Base-by-base conservation (phyloP, 352 stramenopile genomes). In the Globisporangium sylvaticum region DNA sequence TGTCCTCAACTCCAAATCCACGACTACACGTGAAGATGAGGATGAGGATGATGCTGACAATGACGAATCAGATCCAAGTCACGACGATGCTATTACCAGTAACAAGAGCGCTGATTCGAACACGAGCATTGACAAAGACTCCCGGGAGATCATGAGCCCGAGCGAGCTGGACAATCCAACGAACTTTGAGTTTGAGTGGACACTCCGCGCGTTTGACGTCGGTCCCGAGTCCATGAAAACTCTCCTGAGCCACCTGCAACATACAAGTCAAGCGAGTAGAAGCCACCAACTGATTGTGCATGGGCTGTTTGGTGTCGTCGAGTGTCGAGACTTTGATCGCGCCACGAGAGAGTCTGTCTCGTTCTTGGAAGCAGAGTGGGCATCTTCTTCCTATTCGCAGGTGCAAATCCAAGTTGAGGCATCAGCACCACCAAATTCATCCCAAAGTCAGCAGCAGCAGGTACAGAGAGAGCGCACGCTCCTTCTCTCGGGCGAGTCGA, bases 181-280 rank as follows among this genome's bases (percentile, higher is more conserved):
- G 12, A 60, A 27, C 20, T 79, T 83, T 58, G 73, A 77, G 31
- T 63, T 80, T 15, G 82, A 91, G 27, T 92, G 84, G 82, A 89
- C 74, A 6, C 75, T 72, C 24, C 78, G 82, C 10, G 77, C 77
- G n/a, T 83, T 89, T 52, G 84, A 92, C 39, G 61, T 92, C 27
- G 84, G 84, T 1, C 79, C 84, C 2, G 66, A 67, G 6, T 88
- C 84, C 1, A 86, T 79, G 50, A 5, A 74, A 4, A 29, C 72
- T 2, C 69, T 92, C 22, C n/a, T 75, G 22, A 1, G 37, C 25
- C 57, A 59, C n/a, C 62, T 72, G 7, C 39, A 71, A 1, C 22
- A 59, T 8, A 5, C 27, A 29, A 42, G 18, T 4, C 18, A 25
- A 37, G 3, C 14, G 18, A 57, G 24, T 14, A 25, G 62, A 27